A percentile compares a stretch with the other conserved stretches of the same genome.
phyloP scores from a whole-genome alignment of 1,139 yeast genomes.

The Kodamaea ohmeri region DNA sequence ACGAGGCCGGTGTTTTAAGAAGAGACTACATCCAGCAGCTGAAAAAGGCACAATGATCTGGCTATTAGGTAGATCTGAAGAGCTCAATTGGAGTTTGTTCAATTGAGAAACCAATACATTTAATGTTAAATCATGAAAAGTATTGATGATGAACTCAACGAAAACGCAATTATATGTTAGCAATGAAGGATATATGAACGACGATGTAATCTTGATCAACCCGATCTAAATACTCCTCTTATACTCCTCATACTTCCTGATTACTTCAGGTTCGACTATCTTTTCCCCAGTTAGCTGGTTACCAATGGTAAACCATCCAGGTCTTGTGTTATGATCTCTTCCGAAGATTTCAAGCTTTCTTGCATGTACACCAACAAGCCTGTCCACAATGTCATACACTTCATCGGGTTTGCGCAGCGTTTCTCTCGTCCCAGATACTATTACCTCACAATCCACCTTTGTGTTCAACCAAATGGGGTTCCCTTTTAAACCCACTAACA shows the following conservation, averaged over 20 bases:
- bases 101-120: too few relatives aligned
- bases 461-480: conserved; percentile 69
- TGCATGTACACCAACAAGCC: conserved; percentile 73
- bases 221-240: not conserved
- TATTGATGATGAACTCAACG: too few relatives aligned
- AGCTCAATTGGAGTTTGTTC: too few relatives aligned
- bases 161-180: too few relatives aligned
- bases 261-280: conserved; percentile 59
- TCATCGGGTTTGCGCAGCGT: conserved; percentile 93
- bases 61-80: not conserved
- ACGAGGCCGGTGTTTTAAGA: conserved; percentile 41
- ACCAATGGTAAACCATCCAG: conserved; percentile 92
- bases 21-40: conserved; percentile 20
- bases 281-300: conserved; percentile 67
- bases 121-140: too few relatives aligned
- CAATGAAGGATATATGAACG: too few relatives aligned
- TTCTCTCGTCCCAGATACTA: conserved; percentile 82
- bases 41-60: conserved; percentile 8
- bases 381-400: conserved; percentile 76
- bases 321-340: conserved; percentile 76
- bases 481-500: conserved; percentile 82
- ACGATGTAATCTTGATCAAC: not conserved
- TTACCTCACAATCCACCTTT: conserved; percentile 67
- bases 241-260: conserved; percentile 19
- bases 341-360: conserved; percentile 88